Base-by-base conservation (phyloP, 2,329 filamentous ascomycete species). In the Bipolaris oryzae region DNA sequence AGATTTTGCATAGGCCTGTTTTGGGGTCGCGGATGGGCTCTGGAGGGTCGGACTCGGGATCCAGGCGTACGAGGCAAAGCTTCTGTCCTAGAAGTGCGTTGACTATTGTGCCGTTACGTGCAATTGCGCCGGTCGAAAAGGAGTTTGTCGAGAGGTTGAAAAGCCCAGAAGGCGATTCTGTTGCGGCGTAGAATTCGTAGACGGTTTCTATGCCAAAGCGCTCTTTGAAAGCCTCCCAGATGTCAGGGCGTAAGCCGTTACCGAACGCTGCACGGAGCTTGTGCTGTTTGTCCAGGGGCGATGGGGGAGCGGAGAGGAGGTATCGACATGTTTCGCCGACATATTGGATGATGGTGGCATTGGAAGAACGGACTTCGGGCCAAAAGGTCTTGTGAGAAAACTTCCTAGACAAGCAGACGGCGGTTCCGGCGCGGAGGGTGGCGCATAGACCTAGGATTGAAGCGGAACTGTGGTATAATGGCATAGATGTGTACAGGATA, bases 71-170 rank as follows among this genome's bases (percentile, higher is more conserved):
- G 0, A 90, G 84, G 0, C 89, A 77, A 51, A 85, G 84, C 13
- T 76, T 75, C 50, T 86, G 77, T 33, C 78, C 78, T 53, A 84
- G 75, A 3, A 82, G 62, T 25, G 78, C 70, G 0, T 87, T 81
- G 25, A 82, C 74, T 21, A 92, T 63, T 1, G 83, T 75, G 1
- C 90, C 90, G 64, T 90, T 88, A 62, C 91, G 87, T 0, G 89
- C 90, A 2, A 93, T 88, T 20, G 84, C 81, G n/a, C 85, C 82
- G 1, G 84, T 66, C 80, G 21, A 84, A 79, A 75, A 87, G 89
- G 43, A 84, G 82, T 43, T 89, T 85, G 46, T 59, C 16, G 61
- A 68, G 48, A 60, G 60, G 55, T 76, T 90, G 56, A 85, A 76
- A 21, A 92, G 76, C 0, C 77, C 76, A 58, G 90, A 81, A 23